Evolutionary conservation across 2,329 filamentous ascomycete genomes (phyloP).

Genomic region (Colletotrichum falcatum): DNA sequence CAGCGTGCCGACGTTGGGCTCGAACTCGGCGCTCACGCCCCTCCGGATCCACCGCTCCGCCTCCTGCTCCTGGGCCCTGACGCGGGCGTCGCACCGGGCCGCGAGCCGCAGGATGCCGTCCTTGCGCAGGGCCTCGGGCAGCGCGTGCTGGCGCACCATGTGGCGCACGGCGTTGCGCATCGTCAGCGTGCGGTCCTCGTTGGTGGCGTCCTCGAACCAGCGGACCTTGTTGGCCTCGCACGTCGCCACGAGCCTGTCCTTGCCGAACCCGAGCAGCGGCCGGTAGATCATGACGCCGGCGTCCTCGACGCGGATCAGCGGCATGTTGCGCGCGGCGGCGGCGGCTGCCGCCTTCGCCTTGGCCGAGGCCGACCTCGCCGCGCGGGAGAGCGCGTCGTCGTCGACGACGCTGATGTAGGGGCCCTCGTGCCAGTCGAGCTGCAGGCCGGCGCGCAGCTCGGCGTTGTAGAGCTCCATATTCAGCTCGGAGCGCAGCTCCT

Average conservation of each 20-base stretch:
- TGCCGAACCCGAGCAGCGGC: conserved; percentile 77
- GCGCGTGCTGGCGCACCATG: conserved; percentile 65
- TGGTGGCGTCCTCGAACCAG: conserved; percentile 91
- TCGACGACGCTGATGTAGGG: conserved; percentile 43
- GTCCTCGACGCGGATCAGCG: conserved; percentile 62
- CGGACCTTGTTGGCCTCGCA: conserved; percentile 74
- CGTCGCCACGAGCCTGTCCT: conserved; percentile 79
- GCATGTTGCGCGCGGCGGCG: conserved; percentile 7
- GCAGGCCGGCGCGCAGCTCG: conserved; percentile 29
- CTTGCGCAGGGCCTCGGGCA: conserved; percentile 79
- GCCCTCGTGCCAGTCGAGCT: conserved; percentile 37
- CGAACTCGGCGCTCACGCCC: conserved; percentile 61
- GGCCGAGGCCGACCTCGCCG: conserved; percentile 39
- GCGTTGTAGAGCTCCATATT: conserved; percentile 47
- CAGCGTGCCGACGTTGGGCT: conserved; percentile 61
- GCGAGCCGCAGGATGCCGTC: conserved; percentile 72
- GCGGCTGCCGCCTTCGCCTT: conserved; percentile 37
- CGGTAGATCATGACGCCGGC: conserved; percentile 76
- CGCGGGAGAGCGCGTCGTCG: conserved; percentile 26
- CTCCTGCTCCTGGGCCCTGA: conserved; percentile 59
- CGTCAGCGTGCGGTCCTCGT: conserved; percentile 81
- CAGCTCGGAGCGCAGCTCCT: conserved; percentile 42
- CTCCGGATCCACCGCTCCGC: conserved; percentile 66
- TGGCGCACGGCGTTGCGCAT: conserved; percentile 83
- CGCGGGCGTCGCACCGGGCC: conserved; percentile 59